phyloP scores from a whole-genome alignment of 2,329 filamentous ascomycete species.

The Berkeleyomyces basicola region DNA sequence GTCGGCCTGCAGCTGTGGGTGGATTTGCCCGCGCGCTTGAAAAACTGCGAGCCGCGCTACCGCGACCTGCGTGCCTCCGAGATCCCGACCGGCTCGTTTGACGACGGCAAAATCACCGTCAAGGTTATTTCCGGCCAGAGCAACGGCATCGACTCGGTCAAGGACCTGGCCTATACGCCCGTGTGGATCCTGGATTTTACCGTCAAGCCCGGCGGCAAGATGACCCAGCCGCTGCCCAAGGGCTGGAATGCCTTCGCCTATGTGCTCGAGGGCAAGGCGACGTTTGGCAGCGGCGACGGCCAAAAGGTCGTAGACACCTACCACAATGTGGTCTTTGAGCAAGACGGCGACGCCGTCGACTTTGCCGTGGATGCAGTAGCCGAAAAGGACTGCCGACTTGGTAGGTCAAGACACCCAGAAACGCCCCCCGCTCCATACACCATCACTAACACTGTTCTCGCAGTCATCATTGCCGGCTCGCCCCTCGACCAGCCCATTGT shows the following conservation, averaged over 20 bases:
- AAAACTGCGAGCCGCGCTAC: constrained; percentile 81
- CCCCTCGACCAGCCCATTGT: constrained; percentile 67
- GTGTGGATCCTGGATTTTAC: constrained; percentile 88
- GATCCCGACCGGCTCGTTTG: constrained; percentile 57
- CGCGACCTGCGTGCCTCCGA: constrained; percentile 65
- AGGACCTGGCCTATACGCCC: constrained; percentile 87
- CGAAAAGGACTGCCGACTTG: constrained; percentile 37
- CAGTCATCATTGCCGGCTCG: constrained; percentile 58
- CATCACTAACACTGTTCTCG: neutral
- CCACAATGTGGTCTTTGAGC: constrained; percentile 80
- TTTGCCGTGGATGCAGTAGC: constrained; percentile 52
- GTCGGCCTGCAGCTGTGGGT: constrained; percentile 93
- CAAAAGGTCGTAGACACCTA: constrained; percentile 46
- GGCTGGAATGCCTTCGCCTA: constrained; percentile 89
- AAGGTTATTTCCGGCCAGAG: constrained; percentile 84
- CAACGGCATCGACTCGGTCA: constrained; percentile 69
- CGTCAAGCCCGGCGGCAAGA: constrained; percentile 59
- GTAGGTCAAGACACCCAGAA: constrained; percentile 15
- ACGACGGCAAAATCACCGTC: constrained; percentile 57
- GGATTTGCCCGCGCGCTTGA: constrained; percentile 66
- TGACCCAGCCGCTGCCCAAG: constrained; percentile 58
- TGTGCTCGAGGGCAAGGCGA: constrained; percentile 55
- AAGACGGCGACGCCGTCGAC: constrained; percentile 58
- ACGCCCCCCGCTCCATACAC: neutral
- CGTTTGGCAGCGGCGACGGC: constrained; percentile 39